Conservation (phyloP, 2,329 filamentous ascomycete species). For the Pyrenophora graminea region DNA sequence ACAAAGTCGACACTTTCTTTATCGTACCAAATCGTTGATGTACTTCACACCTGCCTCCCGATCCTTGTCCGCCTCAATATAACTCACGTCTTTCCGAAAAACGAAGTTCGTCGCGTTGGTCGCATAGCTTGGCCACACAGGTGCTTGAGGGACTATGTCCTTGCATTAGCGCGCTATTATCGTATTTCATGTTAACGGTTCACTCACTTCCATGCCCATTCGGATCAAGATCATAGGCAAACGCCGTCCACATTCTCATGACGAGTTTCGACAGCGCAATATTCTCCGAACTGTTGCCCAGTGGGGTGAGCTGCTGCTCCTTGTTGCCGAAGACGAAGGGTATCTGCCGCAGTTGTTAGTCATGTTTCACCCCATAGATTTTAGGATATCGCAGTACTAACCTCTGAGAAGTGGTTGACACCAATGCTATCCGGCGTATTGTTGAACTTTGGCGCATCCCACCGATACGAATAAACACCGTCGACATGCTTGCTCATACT, state of each 20-base stretch:
- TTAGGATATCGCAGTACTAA: neutral
- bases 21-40: constrained; percentile 32
- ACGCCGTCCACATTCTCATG: constrained; percentile 39
- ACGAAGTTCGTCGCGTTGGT: constrained; percentile 32
- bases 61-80: constrained; percentile 31
- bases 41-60: constrained; percentile 27
- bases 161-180: neutral
- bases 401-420: constrained; percentile 38
- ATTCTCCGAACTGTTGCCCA: constrained; percentile 31
- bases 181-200: too few species aligned
- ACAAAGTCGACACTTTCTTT: neutral
- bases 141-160: constrained; percentile 15
- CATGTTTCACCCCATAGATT: neutral
- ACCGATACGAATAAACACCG: constrained; percentile 35
- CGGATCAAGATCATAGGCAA: constrained; percentile 35
- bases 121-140: constrained; percentile 27
- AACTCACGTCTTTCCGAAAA: constrained; percentile 32
- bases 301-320: constrained; percentile 30
- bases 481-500: constrained; percentile 28
- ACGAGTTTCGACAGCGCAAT: constrained; percentile 28
- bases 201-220: constrained; percentile 34
- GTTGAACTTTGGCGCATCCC: constrained; percentile 40
- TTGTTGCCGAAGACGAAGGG: constrained; percentile 39
- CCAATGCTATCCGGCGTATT: constrained; percentile 33
- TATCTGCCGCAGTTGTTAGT: constrained; percentile 22